Conservation (phyloP, 495 filamentous ascomycete species). For the Talaromyces thailandensis region DNA sequence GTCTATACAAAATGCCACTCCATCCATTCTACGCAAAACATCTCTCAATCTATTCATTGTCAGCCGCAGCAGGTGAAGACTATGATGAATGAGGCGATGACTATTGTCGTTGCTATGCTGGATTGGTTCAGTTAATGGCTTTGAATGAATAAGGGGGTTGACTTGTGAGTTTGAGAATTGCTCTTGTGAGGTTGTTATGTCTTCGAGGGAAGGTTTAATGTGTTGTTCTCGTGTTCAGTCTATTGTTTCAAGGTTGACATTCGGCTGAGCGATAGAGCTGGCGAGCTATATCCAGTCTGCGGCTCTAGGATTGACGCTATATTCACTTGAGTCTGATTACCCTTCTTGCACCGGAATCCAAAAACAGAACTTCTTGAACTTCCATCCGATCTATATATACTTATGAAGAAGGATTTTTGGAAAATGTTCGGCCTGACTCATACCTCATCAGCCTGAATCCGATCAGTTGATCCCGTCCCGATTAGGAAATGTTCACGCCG, state of each 20-base stretch:
- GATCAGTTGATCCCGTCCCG: background rate
- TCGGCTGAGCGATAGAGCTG: background rate
- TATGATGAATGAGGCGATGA: constrained; percentile 22
- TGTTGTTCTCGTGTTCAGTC: background rate
- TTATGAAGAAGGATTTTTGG: too few relatives aligned
- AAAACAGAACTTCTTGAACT: background rate
- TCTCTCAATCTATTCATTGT: background rate
- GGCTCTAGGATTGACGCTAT: background rate
- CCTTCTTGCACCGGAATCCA: background rate
- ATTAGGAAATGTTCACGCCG: background rate
- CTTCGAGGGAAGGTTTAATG: background rate
- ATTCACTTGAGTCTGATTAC: background rate
- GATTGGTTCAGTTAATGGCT: background rate
- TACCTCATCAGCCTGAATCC: background rate
- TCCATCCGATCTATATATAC: background rate
- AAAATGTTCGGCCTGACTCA: background rate
- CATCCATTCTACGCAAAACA: background rate
- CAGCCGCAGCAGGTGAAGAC: constrained; percentile 30
- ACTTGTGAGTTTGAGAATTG: background rate
- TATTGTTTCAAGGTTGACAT: background rate
- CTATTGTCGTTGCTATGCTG: constrained; percentile 9
- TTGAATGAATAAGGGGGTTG: background rate
- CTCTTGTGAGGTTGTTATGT: background rate
- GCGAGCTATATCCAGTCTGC: background rate
- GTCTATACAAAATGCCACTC: background rate